phyloP scores from a whole-genome alignment of 176 grass and related monocot genomes.

The Lolium perenne region DNA sequence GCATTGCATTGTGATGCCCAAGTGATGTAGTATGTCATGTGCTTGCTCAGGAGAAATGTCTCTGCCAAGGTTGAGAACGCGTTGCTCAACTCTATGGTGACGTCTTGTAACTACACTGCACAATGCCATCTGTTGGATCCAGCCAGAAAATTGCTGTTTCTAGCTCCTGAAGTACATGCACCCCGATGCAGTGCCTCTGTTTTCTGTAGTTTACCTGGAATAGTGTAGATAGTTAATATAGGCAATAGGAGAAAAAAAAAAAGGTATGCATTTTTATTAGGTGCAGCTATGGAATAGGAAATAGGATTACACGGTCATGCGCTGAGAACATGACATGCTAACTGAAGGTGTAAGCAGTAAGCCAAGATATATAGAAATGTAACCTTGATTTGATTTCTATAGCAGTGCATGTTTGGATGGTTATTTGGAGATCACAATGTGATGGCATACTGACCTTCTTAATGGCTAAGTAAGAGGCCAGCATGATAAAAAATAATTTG shows the following conservation, averaged over 20 bases:
- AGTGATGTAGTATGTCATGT: constrained; percentile 32
- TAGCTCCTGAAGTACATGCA: constrained; percentile 8
- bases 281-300: neutral
- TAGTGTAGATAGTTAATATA: neutral
- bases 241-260: neutral
- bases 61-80: constrained; percentile 32
- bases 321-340: constrained; percentile 36
- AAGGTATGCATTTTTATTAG: neutral
- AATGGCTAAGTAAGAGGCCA: neutral
- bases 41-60: constrained; percentile 30
- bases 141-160: constrained; percentile 26
- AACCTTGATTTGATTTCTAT: constrained; percentile 34
- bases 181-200: neutral
- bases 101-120: neutral
- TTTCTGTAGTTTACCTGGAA: neutral
- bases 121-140: neutral
- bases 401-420: too few species aligned
- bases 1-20: constrained; percentile 42
- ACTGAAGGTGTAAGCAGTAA: neutral
- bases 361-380: neutral
- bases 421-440: neutral
- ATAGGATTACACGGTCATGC: constrained; percentile 12
- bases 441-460: constrained; percentile 4
- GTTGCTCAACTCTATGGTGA: constrained; percentile 35
- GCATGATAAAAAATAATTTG: neutral